Base-by-base conservation (phyloP, 768 basidiomycete species). In the Collybiopsis confluens region DNA sequence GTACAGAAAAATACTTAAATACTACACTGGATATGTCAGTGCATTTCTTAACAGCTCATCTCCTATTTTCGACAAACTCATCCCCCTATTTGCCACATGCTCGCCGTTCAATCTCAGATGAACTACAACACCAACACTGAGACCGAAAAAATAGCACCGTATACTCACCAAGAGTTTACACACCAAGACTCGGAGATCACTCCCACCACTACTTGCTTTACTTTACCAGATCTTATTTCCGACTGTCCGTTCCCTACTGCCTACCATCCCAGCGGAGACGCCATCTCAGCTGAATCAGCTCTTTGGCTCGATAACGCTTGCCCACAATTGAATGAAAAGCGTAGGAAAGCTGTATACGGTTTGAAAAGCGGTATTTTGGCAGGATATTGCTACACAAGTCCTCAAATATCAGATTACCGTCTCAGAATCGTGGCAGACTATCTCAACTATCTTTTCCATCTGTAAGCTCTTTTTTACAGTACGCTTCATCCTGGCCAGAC, bases 391-490 rank as follows among this genome's bases (percentile, higher is more conserved):
- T 88, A 87, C 64, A 75, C 80, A 54, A 76, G 30, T 33, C 30
- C 76, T 23, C 70, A 33, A 6, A 33, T 79, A 20, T 68, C 78
- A n/a, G 64, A 72, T 40, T 76, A 80, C 56, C 79, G 81, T 45
- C 77, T 89, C 35, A 80, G 82, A 27, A 78, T 85, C 56, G 77
- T 83, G 56, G 78, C 80, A 2, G 86, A 89, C 66, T 88, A 85
- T 60, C 78, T 88, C 81, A 79, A 74, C 56, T 81, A 79, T 54
- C 68, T 81, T 4, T 81, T 81, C 64, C 78, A 79, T 61, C 59
- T 81, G 78, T 79, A 54, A 43, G 76, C 5, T 13, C 13, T 33
- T 6, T 5, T 33, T 33, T 33, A 6, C 13, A 13, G 30, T 13
- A 5, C 30, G 13, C 6, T 33, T 6, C 30, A 13, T 13, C 5